phyloP scores from a whole-genome alignment of 2,329 filamentous ascomycete species.

The Diaporthe nobilis region DNA sequence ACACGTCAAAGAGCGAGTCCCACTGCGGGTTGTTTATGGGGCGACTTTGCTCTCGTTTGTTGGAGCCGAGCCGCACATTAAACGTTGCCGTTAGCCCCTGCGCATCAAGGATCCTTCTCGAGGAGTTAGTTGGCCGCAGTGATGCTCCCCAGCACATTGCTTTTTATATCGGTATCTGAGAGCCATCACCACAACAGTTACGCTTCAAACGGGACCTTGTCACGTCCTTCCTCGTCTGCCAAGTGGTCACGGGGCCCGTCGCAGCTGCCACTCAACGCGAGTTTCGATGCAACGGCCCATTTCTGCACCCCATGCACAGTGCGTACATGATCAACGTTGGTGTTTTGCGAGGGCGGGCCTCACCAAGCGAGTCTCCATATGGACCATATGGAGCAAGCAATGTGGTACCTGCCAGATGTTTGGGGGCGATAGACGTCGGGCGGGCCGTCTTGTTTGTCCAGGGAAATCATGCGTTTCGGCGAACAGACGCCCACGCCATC shows the following conservation, averaged over 20 bases:
- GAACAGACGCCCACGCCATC: slow-evolving; percentile 10
- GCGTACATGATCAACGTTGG: neutral
- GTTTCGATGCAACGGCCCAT: neutral
- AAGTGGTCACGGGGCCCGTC: slow-evolving; percentile 5
- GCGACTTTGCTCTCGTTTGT: slow-evolving; percentile 20
- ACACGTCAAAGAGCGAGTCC: slow-evolving; percentile 23
- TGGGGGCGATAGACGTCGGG: slow-evolving; percentile 6
- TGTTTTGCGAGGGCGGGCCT: neutral
- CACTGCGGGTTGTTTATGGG: slow-evolving; percentile 28
- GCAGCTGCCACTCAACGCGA: neutral
- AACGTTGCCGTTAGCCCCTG: slow-evolving; percentile 8
- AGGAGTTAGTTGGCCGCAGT: neutral
- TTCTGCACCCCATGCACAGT: neutral
- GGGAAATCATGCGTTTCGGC: slow-evolving; percentile 14
- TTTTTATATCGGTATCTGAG: neutral
- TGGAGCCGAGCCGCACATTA: slow-evolving; percentile 17
- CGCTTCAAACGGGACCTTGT: neutral
- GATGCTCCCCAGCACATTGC: neutral
- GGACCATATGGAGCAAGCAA: neutral
- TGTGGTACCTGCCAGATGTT: slow-evolving; percentile 1
- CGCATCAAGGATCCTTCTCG: neutral
- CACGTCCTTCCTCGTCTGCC: neutral
- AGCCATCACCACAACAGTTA: neutral
- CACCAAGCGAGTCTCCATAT: neutral
- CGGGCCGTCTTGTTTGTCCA: slow-evolving; percentile 22